phyloP scores from a whole-genome alignment of 2,329 filamentous ascomycete species.

The Arachnomyces sp. region DNA sequence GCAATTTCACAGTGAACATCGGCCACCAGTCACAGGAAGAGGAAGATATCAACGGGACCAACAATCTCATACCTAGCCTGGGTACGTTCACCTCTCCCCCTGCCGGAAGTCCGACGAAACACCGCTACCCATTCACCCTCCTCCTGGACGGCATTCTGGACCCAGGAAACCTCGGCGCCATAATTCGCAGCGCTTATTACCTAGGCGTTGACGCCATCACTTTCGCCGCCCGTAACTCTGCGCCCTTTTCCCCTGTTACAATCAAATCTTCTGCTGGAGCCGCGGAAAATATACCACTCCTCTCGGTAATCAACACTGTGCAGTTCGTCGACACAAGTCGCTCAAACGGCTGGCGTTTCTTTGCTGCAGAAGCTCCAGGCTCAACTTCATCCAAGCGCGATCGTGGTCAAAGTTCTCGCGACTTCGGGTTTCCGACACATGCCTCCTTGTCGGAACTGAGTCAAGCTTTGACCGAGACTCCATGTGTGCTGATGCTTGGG shows the following conservation, averaged over 20 bases:
- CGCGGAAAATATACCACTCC: constrained; percentile 67
- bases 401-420: background rate
- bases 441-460: constrained; percentile 7
- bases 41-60: constrained; percentile 59
- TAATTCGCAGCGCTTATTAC: constrained; percentile 80
- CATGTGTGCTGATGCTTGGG: constrained; percentile 73
- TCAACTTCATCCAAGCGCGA: constrained; percentile 14
- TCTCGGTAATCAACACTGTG: constrained; percentile 58
- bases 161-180: constrained; percentile 81
- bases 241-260: constrained; percentile 65
- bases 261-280: constrained; percentile 86
- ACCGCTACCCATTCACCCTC: constrained; percentile 33
- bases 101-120: constrained; percentile 11
- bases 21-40: constrained; percentile 69
- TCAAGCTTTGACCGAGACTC: constrained; percentile 45
- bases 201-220: constrained; percentile 80
- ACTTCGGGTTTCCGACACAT: constrained; percentile 2
- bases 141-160: constrained; percentile 53
- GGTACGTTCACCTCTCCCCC: constrained; percentile 11
- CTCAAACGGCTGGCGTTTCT: constrained; percentile 70
- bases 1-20: constrained; percentile 52
- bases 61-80: constrained; percentile 39
- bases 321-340: constrained; percentile 63
- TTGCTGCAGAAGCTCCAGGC: constrained; percentile 56
- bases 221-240: constrained; percentile 64